Evolutionary conservation across 495 filamentous ascomycete genomes (phyloP).

Genomic region (Astrothelium macrocarpum): DNA sequence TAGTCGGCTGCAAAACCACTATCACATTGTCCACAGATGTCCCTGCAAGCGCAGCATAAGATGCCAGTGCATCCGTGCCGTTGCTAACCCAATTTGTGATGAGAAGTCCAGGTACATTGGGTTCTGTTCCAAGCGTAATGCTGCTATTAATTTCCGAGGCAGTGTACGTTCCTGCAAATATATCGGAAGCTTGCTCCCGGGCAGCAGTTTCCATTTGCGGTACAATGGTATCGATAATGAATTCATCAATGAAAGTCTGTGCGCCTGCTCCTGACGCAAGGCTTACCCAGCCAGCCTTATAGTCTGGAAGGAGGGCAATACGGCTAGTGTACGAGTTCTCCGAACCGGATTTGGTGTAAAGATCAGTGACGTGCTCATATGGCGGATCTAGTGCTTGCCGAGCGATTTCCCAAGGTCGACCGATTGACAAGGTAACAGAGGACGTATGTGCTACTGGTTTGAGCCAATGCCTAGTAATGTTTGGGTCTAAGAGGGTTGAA

Average conservation of each 20-base stretch:
- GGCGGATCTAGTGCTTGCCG: constrained; percentile 17
- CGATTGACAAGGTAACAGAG: constrained; percentile 11
- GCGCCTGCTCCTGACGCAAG: constrained; percentile 17
- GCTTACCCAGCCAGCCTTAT: constrained; percentile 19
- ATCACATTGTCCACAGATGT: neutral
- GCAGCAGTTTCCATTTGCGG: constrained; percentile 39
- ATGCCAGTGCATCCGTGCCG: constrained; percentile 36
- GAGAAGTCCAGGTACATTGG: constrained; percentile 36
- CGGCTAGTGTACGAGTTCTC: constrained; percentile 17
- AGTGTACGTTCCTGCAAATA: constrained; percentile 38
- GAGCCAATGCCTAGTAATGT: constrained; percentile 21
- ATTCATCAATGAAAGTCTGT: constrained; percentile 22
- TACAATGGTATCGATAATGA: constrained; percentile 28
- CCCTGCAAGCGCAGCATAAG: constrained; percentile 8
- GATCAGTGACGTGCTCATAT: constrained; percentile 21
- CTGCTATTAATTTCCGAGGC: constrained; percentile 16
- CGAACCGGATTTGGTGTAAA: constrained; percentile 24
- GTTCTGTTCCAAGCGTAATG: constrained; percentile 33
- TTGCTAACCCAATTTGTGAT: constrained; percentile 43
- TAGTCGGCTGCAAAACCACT: constrained; percentile 8
- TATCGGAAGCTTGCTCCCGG: constrained; percentile 33
- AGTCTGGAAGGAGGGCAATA: constrained; percentile 18
- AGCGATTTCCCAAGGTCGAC: constrained; percentile 38
- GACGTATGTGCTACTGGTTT: constrained; percentile 21
- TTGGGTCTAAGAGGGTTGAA: constrained; percentile 11